Evolutionary conservation across 164 flowering plant genomes (phyloP), one percentile per base, ranked within the genome.

Genomic region (Sextonia rubra): DNA sequence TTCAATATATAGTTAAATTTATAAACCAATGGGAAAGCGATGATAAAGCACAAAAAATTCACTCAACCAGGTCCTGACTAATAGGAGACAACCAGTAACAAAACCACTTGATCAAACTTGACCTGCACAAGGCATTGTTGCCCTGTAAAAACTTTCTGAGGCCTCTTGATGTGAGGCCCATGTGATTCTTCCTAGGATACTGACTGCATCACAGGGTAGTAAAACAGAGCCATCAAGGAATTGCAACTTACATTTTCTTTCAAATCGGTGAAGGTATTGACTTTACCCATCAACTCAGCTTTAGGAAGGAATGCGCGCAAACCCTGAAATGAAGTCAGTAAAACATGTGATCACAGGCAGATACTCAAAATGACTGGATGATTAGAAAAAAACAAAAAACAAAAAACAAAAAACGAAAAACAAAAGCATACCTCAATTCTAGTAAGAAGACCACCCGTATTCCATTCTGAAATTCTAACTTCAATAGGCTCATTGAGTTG

Each of bases 401-500:
- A 0, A 64, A 61, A 17, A 1, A 56, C 17, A 70, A 24, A 69
- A 37, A 60, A 52, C 23, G n/a, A n/a, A 0, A 64, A 17, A 60
- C n/a, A 74, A 18, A 71, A 44, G 74, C 73, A 47, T 48, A 95
- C 99, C 96, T 95, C 99, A 71, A 95, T 88, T 82, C 98, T 87
- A 71, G 99, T 90, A 61, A 95, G 91, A 61, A 95, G 93, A 25
- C 99, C 99, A 3, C 93, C 97, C 7, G 97, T 93, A 77, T 95
- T 95, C 99, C 98, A 95, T 77, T 93, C 97, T 18, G 93, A 87
- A 69, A 95, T 88, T 76, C 78, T 86, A 71, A 95, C 93, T 83
- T 88, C 86, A 30, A 95, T 85, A 69, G 98, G 98, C 76, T 95
- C 94, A 79, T 89, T 89, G 17, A 93, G 85, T 70, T 89, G 91